Evolutionary conservation across 768 basidiomycete species (phyloP), one percentile per base, ranked within the genome.

Genomic region (Hortiboletus campestris): DNA sequence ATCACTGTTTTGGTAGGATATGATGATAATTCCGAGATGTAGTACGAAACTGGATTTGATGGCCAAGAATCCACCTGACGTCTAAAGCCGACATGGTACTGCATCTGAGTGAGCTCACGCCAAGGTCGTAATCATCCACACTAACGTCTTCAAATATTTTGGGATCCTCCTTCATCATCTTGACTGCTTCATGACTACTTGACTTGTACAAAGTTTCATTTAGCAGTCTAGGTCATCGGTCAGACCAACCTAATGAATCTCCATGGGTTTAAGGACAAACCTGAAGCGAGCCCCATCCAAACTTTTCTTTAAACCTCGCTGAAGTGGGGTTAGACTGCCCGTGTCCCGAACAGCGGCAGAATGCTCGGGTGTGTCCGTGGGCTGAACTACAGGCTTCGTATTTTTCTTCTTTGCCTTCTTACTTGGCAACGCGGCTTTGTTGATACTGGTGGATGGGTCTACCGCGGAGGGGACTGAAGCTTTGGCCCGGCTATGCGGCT

Each of bases 81-180:
- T 22, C 94, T 85, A 74, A 98, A 98, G 4, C 95, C 94, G 41
- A 76, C 74, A 71, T 98, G 97, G 68, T 98, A 98, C 95, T 98
- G 68, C n/a, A 49, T 45, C 34, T 50, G 10, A 28, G 51, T 65
- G 52, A 66, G 58, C 29, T 55, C 16, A 17, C 22, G 41, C 42
- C 49, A 62, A 45, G 44, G 32, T 49, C 32, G 40, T 38, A 12
- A 35, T 53, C 41, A 41, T 43, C 46, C 20, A 54, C 62, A 69
- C 72, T 59, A 51, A 96, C 95, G 71, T 98, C 95, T 51, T 86
- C 78, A 61, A 91, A 98, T 12, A 90, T 79, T 32, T 78, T 80
- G 9, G 90, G 87, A 67, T 96, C 89, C 31, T 87, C 80, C 67
- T 81, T 83, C 87, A 98, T 92, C 84, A 97, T 84, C 54, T 82